phyloP scores from a whole-genome alignment of 306 rosid genomes.

The Fragaria iinumae region DNA sequence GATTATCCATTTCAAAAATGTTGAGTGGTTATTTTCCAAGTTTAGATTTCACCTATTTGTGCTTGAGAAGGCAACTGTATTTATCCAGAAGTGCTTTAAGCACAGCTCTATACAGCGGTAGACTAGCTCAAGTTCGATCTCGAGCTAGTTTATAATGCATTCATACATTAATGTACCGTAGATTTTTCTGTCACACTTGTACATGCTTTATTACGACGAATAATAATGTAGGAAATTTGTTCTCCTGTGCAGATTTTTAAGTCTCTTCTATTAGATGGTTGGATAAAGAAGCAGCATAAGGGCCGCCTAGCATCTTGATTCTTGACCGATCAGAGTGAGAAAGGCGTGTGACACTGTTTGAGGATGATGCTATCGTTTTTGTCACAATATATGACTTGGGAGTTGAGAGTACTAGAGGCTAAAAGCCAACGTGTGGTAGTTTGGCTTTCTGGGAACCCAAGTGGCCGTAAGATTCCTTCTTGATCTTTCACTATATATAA shows the following conservation, averaged over 20 bases:
- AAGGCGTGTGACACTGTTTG: background rate
- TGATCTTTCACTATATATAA: background rate
- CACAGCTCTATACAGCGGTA: background rate
- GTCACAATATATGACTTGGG: background rate
- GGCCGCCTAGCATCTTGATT: background rate
- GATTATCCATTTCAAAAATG: background rate
- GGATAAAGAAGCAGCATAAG: background rate
- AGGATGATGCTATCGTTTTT: background rate
- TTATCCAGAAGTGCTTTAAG: background rate
- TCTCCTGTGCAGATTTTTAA: background rate
- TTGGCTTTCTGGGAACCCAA: too few relatives aligned
- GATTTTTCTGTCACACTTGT: background rate
- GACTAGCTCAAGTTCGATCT: background rate
- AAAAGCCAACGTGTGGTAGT: background rate
- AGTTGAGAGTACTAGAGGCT: background rate
- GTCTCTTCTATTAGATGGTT: background rate
- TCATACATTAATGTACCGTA: background rate
- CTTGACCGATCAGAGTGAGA: background rate
- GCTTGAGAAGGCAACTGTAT: background rate
- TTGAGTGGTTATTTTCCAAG: background rate
- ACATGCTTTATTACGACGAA: background rate
- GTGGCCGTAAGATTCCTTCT: background rate
- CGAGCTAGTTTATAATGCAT: background rate
- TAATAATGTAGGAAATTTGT: background rate
- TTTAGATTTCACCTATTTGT: background rate